These are phyloP conservation scores for Kalmusia sp. DNA, from an alignment of 2,329 filamentous ascomycete genomes.

Conservation along the genomic window DNA sequence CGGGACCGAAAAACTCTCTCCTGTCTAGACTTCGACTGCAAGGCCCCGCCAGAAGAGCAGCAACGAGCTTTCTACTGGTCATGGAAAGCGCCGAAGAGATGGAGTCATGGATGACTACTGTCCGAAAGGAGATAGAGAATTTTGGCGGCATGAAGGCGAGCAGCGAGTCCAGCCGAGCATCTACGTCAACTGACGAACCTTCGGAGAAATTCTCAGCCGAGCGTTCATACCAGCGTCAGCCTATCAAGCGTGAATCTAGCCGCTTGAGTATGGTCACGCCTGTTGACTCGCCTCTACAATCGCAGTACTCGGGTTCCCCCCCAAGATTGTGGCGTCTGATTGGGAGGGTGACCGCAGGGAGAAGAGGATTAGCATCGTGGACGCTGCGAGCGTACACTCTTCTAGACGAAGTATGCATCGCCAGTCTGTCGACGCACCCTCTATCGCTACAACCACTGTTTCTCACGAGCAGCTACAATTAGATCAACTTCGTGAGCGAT, in stretches of 20 bases:
- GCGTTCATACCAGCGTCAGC: constrained; percentile 46
- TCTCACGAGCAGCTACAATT: constrained; percentile 46
- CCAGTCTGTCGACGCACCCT: constrained; percentile 44
- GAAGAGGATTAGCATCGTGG: constrained; percentile 34
- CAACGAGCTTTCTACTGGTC: constrained; percentile 73
- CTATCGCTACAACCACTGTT: constrained; percentile 40
- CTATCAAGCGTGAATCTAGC: constrained; percentile 43
- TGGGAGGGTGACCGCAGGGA: constrained; percentile 39
- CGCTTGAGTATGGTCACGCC: constrained; percentile 38
- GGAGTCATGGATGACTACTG: constrained; percentile 74
- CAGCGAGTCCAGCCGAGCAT: constrained; percentile 35
- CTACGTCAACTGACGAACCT: constrained; percentile 35
- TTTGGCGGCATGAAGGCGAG: constrained; percentile 68
- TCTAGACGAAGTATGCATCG: constrained; percentile 33
- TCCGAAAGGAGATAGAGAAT: constrained; percentile 74
- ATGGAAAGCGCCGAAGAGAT: constrained; percentile 76
- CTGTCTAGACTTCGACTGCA: constrained; percentile 71
- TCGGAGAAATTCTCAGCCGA: constrained; percentile 32
- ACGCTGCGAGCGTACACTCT: constrained; percentile 39
- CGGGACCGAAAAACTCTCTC: constrained; percentile 61
- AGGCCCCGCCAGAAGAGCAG: constrained; percentile 60
- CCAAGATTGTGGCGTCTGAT: constrained; percentile 37
- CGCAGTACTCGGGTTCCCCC: constrained; percentile 38
- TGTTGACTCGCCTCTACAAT: constrained; percentile 43
- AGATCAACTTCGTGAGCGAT: constrained; percentile 46